Evolutionary conservation across 2,329 filamentous ascomycete species (phyloP).

Genomic region (Aaosphaeria arxii): DNA sequence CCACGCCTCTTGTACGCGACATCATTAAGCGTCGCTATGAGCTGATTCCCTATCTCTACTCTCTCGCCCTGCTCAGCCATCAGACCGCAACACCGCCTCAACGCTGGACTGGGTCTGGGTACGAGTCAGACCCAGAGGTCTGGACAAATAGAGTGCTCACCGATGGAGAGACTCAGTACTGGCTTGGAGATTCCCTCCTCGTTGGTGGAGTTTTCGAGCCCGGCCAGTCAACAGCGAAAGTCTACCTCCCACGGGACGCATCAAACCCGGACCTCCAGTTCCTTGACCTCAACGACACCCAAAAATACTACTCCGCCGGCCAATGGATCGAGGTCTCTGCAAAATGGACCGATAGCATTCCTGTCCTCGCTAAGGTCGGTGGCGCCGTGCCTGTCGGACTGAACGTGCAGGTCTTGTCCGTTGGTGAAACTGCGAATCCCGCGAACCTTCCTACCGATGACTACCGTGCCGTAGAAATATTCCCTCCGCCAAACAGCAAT

Average conservation of each 20-base stretch:
- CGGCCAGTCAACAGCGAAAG: slow-evolving; percentile 50
- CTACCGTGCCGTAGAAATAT: slow-evolving; percentile 57
- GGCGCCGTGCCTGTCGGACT: slow-evolving; percentile 54
- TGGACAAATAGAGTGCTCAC: slow-evolving; percentile 58
- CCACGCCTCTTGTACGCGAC: slow-evolving; percentile 59
- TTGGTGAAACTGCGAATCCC: slow-evolving; percentile 47
- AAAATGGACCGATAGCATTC: slow-evolving; percentile 54
- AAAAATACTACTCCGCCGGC: slow-evolving; percentile 55
- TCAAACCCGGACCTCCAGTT: slow-evolving; percentile 51
- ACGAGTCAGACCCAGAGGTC: slow-evolving; percentile 63
- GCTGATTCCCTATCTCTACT: slow-evolving; percentile 70
- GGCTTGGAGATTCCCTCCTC: slow-evolving; percentile 66
- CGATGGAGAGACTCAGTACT: slow-evolving; percentile 68
- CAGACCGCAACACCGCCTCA: slow-evolving; percentile 61
- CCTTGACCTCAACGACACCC: slow-evolving; percentile 63
- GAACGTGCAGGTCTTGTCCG: slow-evolving; percentile 49
- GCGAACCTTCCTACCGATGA: slow-evolving; percentile 51
- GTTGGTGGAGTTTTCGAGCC: slow-evolving; percentile 67
- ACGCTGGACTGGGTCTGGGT: slow-evolving; percentile 72
- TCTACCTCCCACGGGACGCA: slow-evolving; percentile 59
- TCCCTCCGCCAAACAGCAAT: slow-evolving; percentile 46
- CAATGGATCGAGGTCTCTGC: slow-evolving; percentile 53
- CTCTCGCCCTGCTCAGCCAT: slow-evolving; percentile 61
- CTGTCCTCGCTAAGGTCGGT: slow-evolving; percentile 55
- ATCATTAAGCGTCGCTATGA: slow-evolving; percentile 70